phyloP scores from a whole-genome alignment of 2,329 filamentous ascomycete genomes.

The Huntiella moniliformis region DNA sequence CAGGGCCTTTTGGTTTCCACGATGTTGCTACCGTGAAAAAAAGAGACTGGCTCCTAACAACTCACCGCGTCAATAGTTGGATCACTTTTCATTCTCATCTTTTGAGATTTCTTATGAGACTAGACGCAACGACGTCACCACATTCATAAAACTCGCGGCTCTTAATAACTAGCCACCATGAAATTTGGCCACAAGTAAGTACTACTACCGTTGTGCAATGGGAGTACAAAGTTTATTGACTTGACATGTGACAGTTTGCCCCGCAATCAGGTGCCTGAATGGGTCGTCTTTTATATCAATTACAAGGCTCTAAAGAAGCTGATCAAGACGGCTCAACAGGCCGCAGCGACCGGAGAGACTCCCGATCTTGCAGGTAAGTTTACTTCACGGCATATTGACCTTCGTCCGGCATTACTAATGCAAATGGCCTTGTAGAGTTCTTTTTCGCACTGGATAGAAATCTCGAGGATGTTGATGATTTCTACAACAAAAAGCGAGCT shows the following conservation, averaged over 20 bases:
- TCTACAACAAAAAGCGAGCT: slow-evolving; percentile 89
- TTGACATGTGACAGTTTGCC: slow-evolving; percentile 33
- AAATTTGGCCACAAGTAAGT: slow-evolving; percentile 45
- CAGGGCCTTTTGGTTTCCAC: not conserved
- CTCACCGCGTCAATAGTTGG: too few species aligned
- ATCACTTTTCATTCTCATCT: too few species aligned
- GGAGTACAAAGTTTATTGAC: too few species aligned
- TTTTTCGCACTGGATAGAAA: slow-evolving; percentile 94
- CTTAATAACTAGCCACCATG: slow-evolving; percentile 23
- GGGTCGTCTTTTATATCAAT: slow-evolving; percentile 69
- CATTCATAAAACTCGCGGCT: too few species aligned
- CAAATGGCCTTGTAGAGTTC: slow-evolving; percentile 46
- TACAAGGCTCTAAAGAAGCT: slow-evolving; percentile 90
- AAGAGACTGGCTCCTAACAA: too few species aligned
- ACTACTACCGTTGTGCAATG: not conserved
- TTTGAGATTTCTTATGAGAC: too few species aligned
- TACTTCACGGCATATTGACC: not conserved
- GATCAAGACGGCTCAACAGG: slow-evolving; percentile 60
- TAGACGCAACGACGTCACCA: too few species aligned
- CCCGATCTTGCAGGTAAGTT: slow-evolving; percentile 71
- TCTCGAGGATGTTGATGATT: slow-evolving; percentile 86
- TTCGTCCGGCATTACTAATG: not conserved
- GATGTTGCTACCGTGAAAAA: too few species aligned
- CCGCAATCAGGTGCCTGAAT: slow-evolving; percentile 72
- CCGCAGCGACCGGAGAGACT: slow-evolving; percentile 47